Evolutionary conservation across 1,139 yeast species (phyloP).

Genomic region (Scheffersomyces stambukii): DNA sequence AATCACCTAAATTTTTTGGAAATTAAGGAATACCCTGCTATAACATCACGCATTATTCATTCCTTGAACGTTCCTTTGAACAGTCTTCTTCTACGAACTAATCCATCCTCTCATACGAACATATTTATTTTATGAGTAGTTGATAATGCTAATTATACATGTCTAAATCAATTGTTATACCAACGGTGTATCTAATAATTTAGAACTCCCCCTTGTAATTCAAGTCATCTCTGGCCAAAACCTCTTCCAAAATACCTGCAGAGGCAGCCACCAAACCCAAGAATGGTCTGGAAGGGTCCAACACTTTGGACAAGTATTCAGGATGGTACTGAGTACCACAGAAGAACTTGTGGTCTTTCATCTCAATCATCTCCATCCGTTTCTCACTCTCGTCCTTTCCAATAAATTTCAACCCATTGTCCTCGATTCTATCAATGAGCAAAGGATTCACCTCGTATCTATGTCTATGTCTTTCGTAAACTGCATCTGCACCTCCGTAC

Average conservation of each 20-base stretch:
- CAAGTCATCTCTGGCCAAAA: conserved; percentile 45
- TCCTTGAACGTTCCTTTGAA: no score
- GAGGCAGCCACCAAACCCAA: conserved; percentile 95
- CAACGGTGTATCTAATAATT: conserved; percentile 1
- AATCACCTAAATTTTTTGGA: no score
- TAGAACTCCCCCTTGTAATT: conserved; percentile 45
- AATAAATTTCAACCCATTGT: conserved; percentile 77
- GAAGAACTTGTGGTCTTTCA: conserved; percentile 76
- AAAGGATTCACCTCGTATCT: conserved; percentile 95
- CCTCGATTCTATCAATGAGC: conserved; percentile 65
- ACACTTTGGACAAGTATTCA: conserved; percentile 91
- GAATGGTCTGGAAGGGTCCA: conserved; percentile 95
- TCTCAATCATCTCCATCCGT: conserved; percentile 93
- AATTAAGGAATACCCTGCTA: no score
- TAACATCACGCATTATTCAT: no score
- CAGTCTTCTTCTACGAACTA: no score
- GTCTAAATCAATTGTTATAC: no score
- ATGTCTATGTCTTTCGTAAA: conserved; percentile 96
- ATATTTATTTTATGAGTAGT: background rate
- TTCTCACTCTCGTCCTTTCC: conserved; percentile 88
- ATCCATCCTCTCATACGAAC: background rate
- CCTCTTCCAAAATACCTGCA: conserved; percentile 68
- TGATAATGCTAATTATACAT: background rate
- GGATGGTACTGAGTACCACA: conserved; percentile 99
- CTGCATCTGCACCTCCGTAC: conserved; percentile 68